Conservation (phyloP, 352 stramenopile species). For the Pythium myriotylum region DNA sequence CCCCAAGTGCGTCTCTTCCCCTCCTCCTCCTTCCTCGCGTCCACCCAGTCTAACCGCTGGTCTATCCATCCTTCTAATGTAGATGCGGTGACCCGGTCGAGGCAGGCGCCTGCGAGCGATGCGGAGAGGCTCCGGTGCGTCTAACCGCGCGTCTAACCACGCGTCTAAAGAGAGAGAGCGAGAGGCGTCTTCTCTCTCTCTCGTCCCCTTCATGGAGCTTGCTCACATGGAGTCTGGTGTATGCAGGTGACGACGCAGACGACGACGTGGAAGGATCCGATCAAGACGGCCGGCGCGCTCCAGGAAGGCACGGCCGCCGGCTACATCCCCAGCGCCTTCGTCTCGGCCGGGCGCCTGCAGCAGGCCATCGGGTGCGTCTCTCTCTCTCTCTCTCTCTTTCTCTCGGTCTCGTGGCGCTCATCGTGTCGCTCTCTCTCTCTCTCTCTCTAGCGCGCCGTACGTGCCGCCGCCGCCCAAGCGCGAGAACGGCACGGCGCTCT, state of each 20-base stretch:
- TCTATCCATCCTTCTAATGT: constrained; percentile 7
- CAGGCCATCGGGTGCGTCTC: constrained; percentile 48
- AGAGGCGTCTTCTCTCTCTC: no score
- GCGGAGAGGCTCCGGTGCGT: constrained; percentile 61
- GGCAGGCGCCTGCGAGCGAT: constrained; percentile 52
- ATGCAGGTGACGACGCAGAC: constrained; percentile 30
- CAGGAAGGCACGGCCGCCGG: constrained; percentile 38
- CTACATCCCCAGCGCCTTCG: constrained; percentile 71
- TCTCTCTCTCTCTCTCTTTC: not conserved
- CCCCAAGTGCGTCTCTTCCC: constrained; percentile 42
- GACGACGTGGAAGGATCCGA: constrained; percentile 59
- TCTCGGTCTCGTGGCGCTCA: no score
- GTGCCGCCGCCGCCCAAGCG: constrained; percentile 22
- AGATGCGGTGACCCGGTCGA: constrained; percentile 69
- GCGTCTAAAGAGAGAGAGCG: no score
- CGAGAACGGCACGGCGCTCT: constrained; percentile 74
- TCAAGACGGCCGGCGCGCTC: constrained; percentile 38
- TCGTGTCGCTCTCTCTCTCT: not conserved
- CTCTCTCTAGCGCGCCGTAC: constrained; percentile 15
- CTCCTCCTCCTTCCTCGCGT: not conserved
- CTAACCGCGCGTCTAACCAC: not conserved
- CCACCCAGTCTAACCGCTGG: not conserved
- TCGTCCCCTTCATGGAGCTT: no score
- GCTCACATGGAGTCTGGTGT: not conserved
- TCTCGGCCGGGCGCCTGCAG: constrained; percentile 49